Percentiles rank a stretch among this genome's conserved stretches.
Conservation (phyloP, 805 yeast species). For the Candida orba region DNA sequence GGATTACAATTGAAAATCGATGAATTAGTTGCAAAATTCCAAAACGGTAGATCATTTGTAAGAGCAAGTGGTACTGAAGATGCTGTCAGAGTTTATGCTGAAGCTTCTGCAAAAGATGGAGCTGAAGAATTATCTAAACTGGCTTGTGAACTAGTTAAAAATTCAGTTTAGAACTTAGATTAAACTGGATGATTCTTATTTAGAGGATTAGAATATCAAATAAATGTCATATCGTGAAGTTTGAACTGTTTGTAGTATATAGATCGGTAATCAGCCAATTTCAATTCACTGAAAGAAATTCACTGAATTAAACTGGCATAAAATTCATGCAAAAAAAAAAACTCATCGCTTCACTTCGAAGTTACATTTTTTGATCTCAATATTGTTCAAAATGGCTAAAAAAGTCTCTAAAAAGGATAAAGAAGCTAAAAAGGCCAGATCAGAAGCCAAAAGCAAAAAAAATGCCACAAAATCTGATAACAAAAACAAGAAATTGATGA, state of each 20-base stretch:
- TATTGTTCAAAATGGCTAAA: constrained; percentile 62
- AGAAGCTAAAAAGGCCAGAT: constrained; percentile 85
- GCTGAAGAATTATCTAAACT: constrained; percentile 39
- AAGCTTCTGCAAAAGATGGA: constrained; percentile 51
- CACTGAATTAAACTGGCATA: no score
- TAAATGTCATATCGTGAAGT: no score
- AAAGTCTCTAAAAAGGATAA: constrained; percentile 78
- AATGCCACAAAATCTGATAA: constrained; percentile 63
- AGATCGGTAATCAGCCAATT: no score
- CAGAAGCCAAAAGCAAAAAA: constrained; percentile 77
- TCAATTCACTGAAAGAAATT: no score
- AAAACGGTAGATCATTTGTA: constrained; percentile 78
- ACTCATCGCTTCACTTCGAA: background rate
- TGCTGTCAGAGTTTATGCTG: constrained; percentile 94
- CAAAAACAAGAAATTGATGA: constrained; percentile 68
- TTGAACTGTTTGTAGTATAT: no score
- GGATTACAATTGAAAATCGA: constrained; percentile 77
- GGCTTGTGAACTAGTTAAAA: constrained; percentile 32
- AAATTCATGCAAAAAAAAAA: background rate
- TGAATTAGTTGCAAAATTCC: constrained; percentile 44
- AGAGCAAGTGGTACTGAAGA: constrained; percentile 98
- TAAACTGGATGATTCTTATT: no score
- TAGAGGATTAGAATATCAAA: no score
- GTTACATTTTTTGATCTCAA: background rate
- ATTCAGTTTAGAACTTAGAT: constrained; percentile 4